Evolutionary conservation across 192 early-diverging fungal species (phyloP).

Genomic region (Coemansia sp.): DNA sequence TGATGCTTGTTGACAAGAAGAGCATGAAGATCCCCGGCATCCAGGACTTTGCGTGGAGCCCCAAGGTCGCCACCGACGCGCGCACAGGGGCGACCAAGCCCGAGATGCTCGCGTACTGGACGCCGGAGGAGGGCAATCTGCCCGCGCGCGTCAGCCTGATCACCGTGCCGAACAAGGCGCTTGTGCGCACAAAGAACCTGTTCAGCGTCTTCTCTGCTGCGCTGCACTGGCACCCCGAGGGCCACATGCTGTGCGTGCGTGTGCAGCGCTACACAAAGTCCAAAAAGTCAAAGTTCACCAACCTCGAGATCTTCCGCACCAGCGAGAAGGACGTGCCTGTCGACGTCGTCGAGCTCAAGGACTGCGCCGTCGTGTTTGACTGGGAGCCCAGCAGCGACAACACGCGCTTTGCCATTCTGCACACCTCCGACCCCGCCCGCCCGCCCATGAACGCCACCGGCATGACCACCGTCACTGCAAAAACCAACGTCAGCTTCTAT

Average conservation of each 20-base stretch:
- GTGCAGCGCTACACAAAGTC: conserved; percentile 90
- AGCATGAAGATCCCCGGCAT: conserved; percentile 81
- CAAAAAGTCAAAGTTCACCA: conserved; percentile 85
- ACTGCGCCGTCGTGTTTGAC: conserved; percentile 77
- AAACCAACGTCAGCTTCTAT: conserved; percentile 80
- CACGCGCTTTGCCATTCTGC: conserved; percentile 84
- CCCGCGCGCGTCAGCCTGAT: conserved; percentile 95
- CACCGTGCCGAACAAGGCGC: conserved; percentile 76
- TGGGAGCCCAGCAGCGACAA: conserved; percentile 91
- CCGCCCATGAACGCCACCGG: conserved; percentile 55
- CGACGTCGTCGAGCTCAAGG: conserved; percentile 92
- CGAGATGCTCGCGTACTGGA: conserved; percentile 91
- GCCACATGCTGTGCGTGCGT: conserved; percentile 88
- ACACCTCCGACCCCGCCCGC: conserved; percentile 67
- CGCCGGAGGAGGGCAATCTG: conserved; percentile 91
- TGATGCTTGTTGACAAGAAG: conserved; percentile 94
- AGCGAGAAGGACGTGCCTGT: conserved; percentile 94
- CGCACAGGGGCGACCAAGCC: conserved; percentile 41
- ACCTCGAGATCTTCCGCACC: conserved; percentile 93
- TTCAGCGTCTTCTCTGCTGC: conserved; percentile 90
- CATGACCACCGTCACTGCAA: conserved; percentile 55
- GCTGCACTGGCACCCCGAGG: conserved; percentile 88
- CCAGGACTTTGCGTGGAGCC: conserved; percentile 77
- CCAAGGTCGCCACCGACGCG: conserved; percentile 45
- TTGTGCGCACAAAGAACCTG: conserved; percentile 96